These are phyloP conservation scores for Dothideomycetes sp. DNA, from an alignment of 2,329 filamentous ascomycete genomes.

Conservation along the genomic window DNA sequence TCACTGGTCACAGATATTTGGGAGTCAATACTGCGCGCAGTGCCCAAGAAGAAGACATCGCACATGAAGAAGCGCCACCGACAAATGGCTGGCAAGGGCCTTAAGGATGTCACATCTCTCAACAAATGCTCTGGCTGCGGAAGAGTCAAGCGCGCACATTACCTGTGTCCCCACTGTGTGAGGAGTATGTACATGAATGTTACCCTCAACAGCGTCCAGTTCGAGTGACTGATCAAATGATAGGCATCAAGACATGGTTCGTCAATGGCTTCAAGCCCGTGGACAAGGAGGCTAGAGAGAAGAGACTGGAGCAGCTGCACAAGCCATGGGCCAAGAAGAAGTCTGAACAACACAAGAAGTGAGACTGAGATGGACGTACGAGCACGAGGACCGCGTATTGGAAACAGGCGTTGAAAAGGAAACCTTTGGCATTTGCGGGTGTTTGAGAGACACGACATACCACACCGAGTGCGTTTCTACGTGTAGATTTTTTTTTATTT, in stretches of 20 bases:
- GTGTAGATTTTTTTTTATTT: too few species aligned
- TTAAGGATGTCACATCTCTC: slow-evolving; percentile 80
- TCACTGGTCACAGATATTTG: slow-evolving; percentile 72
- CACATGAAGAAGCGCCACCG: slow-evolving; percentile 90
- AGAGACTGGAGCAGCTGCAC: slow-evolving; percentile 1
- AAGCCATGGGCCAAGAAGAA: too few species aligned
- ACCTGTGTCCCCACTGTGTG: slow-evolving; percentile 80
- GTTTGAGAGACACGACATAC: not conserved
- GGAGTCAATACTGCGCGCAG: slow-evolving; percentile 84
- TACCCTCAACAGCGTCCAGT: too few species aligned
- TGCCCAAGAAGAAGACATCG: slow-evolving; percentile 98
- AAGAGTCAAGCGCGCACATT: slow-evolving; percentile 75
- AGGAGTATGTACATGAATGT: slow-evolving; percentile 62
- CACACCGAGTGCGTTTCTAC: not conserved
- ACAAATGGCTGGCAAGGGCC: slow-evolving; percentile 88
- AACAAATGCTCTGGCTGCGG: slow-evolving; percentile 89
- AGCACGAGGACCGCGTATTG: not conserved
- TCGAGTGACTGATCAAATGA: too few species aligned
- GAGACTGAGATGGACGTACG: not conserved
- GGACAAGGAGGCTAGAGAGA: slow-evolving; percentile 4
- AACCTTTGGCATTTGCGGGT: slow-evolving; percentile 9
- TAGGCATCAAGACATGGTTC: slow-evolving; percentile 29
- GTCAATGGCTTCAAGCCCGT: slow-evolving; percentile 26
- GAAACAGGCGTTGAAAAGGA: slow-evolving; percentile 10
- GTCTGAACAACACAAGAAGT: too few species aligned